These are phyloP conservation scores for Candida tammaniensis DNA, from an alignment of 805 yeast genomes.

Conservation along the genomic window DNA sequence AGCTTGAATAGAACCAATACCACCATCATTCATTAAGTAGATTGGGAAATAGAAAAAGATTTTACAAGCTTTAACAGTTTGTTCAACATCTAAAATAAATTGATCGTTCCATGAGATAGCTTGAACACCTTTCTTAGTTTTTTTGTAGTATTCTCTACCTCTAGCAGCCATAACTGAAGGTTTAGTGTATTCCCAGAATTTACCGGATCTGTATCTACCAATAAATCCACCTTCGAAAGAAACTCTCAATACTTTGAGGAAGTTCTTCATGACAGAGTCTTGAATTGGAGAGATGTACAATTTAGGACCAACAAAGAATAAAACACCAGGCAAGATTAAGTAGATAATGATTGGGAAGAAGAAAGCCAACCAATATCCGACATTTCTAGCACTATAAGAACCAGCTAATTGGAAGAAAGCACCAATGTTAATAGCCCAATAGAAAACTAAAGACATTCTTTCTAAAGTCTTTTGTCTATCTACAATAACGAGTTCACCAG, in stretches of 20 bases:
- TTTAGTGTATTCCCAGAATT: slow-evolving; percentile 50
- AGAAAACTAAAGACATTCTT: slow-evolving; percentile 45
- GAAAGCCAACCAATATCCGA: slow-evolving; percentile 56
- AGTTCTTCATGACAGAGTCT: slow-evolving; percentile 48
- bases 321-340: slow-evolving; percentile 29
- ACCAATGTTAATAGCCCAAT: slow-evolving; percentile 56
- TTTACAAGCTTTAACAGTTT: slow-evolving; percentile 44
- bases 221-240: slow-evolving; percentile 43
- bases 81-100: slow-evolving; percentile 45
- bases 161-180: slow-evolving; percentile 43
- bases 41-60: slow-evolving; percentile 43
- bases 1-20: slow-evolving; percentile 47
- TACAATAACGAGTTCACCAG: slow-evolving; percentile 65
- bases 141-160: slow-evolving; percentile 35
- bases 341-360: slow-evolving; percentile 41
- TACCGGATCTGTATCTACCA: slow-evolving; percentile 35
- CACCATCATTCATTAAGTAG: slow-evolving; percentile 43
- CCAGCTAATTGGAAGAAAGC: slow-evolving; percentile 53
- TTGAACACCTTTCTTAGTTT: slow-evolving; percentile 25
- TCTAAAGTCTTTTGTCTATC: slow-evolving; percentile 44
- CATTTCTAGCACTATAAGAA: slow-evolving; percentile 47
- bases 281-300: slow-evolving; percentile 32
- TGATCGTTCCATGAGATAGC: slow-evolving; percentile 43
- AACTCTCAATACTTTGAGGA: slow-evolving; percentile 39
- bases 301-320: slow-evolving; percentile 24